Conservation (phyloP, 176 grass and related monocot species). For the Phoenix dactylifera region DNA sequence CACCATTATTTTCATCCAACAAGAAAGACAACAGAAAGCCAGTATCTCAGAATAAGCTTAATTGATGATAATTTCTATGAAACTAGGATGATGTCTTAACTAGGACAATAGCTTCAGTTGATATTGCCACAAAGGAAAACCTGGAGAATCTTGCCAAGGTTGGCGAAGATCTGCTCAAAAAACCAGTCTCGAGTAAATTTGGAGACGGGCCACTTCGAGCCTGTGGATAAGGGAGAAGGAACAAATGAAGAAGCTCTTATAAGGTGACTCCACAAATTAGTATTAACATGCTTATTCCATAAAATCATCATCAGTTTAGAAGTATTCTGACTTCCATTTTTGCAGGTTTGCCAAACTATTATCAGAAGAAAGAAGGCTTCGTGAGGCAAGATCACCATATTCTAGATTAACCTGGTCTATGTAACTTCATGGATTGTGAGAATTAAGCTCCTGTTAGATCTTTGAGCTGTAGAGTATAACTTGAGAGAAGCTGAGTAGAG, state of each 20-base stretch:
- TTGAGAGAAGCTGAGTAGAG: too few species aligned
- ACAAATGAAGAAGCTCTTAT: slow-evolving; percentile 58
- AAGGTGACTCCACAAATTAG: slow-evolving; percentile 24
- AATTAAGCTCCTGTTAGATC: too few species aligned
- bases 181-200: slow-evolving; percentile 66
- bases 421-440: too few species aligned
- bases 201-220: slow-evolving; percentile 32
- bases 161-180: slow-evolving; percentile 45
- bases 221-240: slow-evolving; percentile 23
- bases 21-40: too few species aligned
- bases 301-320: too few species aligned
- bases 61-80: too few species aligned
- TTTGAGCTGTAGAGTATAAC: too few species aligned
- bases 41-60: too few species aligned
- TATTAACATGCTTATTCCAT: too few species aligned
- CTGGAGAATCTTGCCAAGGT: slow-evolving; percentile 47
- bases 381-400: slow-evolving; percentile 32
- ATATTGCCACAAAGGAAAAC: slow-evolving; percentile 67
- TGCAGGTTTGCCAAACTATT: slow-evolving; percentile 50
- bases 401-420: too few species aligned
- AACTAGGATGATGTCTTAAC: slow-evolving; percentile 5
- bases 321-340: slow-evolving; percentile 4
- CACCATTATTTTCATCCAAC: too few species aligned
- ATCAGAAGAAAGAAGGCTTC: slow-evolving; percentile 47
- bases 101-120: slow-evolving; percentile 46